These are phyloP conservation scores for Phialocephala sp. DNA, from an alignment of 2,329 filamentous ascomycete species.

Conservation along the genomic window DNA sequence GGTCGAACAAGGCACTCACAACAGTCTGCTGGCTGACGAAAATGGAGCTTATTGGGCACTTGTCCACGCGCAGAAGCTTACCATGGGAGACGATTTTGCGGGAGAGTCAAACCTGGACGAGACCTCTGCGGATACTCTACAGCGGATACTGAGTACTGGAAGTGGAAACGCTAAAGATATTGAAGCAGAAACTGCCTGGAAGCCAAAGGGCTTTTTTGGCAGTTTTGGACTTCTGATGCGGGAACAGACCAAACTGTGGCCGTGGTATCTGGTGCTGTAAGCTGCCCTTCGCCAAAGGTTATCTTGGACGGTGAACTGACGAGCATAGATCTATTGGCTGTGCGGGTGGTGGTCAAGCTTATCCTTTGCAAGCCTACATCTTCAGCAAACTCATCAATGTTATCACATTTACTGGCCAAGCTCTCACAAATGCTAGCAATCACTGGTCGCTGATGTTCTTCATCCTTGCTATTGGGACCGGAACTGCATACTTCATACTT, in stretches of 20 bases:
- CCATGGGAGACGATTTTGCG: conserved; percentile 39
- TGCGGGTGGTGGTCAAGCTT: conserved; percentile 37
- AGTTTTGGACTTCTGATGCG: conserved; percentile 61
- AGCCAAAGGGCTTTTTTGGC: conserved; percentile 49
- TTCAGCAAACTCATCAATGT: conserved; percentile 44
- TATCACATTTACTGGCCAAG: conserved; percentile 31
- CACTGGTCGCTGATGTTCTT: conserved; percentile 59
- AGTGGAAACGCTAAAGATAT: conserved; percentile 31
- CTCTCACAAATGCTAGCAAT: conserved; percentile 42
- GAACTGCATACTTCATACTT: conserved; percentile 43
- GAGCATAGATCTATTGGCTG: conserved; percentile 24
- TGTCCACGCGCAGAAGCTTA: conserved; percentile 61
- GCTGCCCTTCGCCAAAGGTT: neutral
- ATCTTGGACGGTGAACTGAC: neutral
- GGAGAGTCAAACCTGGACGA: conserved; percentile 37
- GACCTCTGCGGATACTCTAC: conserved; percentile 29
- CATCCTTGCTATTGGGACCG: conserved; percentile 49
- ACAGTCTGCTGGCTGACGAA: conserved; percentile 65
- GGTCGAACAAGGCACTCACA: conserved; percentile 76
- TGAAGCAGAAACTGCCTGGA: conserved; percentile 41
- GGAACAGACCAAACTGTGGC: conserved; percentile 60
- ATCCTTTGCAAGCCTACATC: conserved; percentile 45
- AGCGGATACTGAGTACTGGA: conserved; percentile 32
- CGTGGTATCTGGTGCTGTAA: conserved; percentile 54
- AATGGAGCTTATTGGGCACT: conserved; percentile 70